Base-by-base conservation (phyloP, 2,329 filamentous ascomycete genomes). In the Stagonosporopsis cucurbitacearum region DNA sequence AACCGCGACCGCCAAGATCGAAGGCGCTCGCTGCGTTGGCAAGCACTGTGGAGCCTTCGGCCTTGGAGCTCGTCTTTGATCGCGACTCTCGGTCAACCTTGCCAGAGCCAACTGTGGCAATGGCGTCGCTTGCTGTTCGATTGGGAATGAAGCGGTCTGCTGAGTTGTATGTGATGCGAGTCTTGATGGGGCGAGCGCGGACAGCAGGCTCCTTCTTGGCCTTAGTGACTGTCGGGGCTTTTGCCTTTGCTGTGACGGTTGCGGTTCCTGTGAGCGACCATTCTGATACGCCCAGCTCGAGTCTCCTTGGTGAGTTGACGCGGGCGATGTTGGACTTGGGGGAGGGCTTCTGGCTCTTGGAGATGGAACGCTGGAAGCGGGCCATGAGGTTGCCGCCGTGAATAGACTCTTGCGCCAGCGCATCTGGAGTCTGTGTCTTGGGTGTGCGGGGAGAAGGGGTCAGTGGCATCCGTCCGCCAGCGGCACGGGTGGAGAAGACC, bases 61-160 rank as follows among this genome's bases (percentile, higher is more conserved):
- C 78, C 53, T 79, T 82, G 73, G 85, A 88, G 76, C 85, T 88
- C 42, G 85, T 88, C 79, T 92, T 94, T 56, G 91, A 85, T 42
- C 83, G 77, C 61, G 74, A 66, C 42, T 75, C 71, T 15, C 70
- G 66, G 50, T 95, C 90, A 40, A 94, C 85, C 84, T 98, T 98
- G 61, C 87, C 88, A 50, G 91, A 89, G 58, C 92, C 91, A 56
- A 85, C 85, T 66, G 92, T 92, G 71, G 88, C 83, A 72, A 96
- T 90, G 52, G 90, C 93, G 48, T 96, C 95, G 81, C 93, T 96
- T 63, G 93, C 90, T 45, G 85, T 85, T 28, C 95, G 90, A 82
- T 96, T 97, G 65, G 95, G 94, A 65, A 99, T 98, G 81, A 98
- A 99, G 49, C 95, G 88, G 77, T 99, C 95, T 35, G 88, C 92